A percentile compares a stretch with the other conserved stretches of the same genome.
Evolutionary conservation across 805 yeast species (phyloP).

Genomic region (Metschnikowia kofuensis): DNA sequence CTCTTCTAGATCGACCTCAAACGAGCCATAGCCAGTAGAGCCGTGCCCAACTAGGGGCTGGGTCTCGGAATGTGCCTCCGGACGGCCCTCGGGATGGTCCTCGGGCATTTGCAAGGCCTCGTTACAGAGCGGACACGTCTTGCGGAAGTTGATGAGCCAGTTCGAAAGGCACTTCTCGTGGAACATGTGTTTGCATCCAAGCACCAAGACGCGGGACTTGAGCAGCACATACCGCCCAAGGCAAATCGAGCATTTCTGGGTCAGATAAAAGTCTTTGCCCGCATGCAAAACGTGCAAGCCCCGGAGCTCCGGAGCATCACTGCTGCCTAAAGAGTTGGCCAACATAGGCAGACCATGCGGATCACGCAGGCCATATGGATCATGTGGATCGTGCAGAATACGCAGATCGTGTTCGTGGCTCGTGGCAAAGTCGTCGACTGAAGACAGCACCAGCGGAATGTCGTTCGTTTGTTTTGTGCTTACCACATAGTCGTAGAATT

Average conservation of each 20-base stretch:
- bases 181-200: slow-evolving; percentile 61
- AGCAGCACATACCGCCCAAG: slow-evolving; percentile 51
- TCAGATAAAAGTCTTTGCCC: slow-evolving; percentile 14
- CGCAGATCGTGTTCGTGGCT: neutral
- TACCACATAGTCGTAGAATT: slow-evolving; percentile 30
- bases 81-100: neutral
- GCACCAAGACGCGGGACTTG: slow-evolving; percentile 45
- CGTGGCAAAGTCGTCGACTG: slow-evolving; percentile 12
- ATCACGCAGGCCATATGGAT: no score
- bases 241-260: slow-evolving; percentile 60
- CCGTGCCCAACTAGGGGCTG: neutral
- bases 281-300: slow-evolving; percentile 9
- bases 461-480: slow-evolving; percentile 28
- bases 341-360: no score
- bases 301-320: neutral
- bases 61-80: neutral
- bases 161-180: slow-evolving; percentile 57
- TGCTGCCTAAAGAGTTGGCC: no score
- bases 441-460: slow-evolving; percentile 14
- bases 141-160: slow-evolving; percentile 55
- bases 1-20: neutral
- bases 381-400: no score
- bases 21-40: neutral
- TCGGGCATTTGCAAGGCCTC: slow-evolving; percentile 8
- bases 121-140: slow-evolving; percentile 61